Base-by-base conservation (phyloP, 345 rosid species). In the Hypericum androsaemum region DNA sequence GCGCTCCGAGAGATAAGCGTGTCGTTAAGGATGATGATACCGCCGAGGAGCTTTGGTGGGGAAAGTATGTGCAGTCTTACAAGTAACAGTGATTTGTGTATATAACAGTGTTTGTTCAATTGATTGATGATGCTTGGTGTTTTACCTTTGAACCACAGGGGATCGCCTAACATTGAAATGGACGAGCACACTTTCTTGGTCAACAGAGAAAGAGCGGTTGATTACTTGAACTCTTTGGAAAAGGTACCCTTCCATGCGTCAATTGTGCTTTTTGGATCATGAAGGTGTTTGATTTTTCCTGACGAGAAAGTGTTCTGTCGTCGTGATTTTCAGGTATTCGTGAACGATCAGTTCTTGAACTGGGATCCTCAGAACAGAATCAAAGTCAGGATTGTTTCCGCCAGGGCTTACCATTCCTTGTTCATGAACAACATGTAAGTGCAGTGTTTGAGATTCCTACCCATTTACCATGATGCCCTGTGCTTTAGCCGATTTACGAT, bases 361-460 rank as follows among this genome's bases (percentile, higher is more conserved):
- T 90, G 98, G 98, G 98, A 87, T 61, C 86, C 84, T 6, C 68
- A 75, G 76, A 74, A 88, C 84, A 78, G 71, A 75, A 77, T 92
- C 83, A 92, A 92, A 81, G 98, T 92, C 69, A 67, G 98, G 58
- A 92, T 92, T 65, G 97, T 92, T 9, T 88, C 98, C 43, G 96
- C 97, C 13, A 85, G 98, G 63, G 98, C 98, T 10, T 92, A 92
- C 64, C 98, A 92, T 78, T 85, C 98, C 55, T 67, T 92, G 68
- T 88, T 92, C 74, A 92, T 92, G 98, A 94, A 92, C 75, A 92
- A 88, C 82, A 88, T 92, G 98, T 92, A 81, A 84, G 96, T 82
- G 42, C 37, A 37, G 12, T 32, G 53, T 35, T 44, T 38, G 50
- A 12, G 49, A 6, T 37, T 38, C 10, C 37, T 43, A 51, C 61